Conservation (phyloP, 768 basidiomycete species). For the Trametes gibbosa region DNA sequence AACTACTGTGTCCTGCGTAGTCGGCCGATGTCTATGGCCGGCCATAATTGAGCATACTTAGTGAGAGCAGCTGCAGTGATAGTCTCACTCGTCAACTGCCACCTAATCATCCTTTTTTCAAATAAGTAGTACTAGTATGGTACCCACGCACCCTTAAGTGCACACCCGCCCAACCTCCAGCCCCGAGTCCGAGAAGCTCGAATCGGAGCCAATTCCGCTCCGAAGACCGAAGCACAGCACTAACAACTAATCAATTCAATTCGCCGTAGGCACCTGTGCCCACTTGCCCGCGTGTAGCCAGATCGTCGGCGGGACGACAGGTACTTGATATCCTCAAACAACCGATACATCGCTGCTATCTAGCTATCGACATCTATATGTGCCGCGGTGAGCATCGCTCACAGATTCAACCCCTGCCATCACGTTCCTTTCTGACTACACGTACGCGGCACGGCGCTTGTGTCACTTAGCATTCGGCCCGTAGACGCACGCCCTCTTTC, state of each 20-base stretch:
- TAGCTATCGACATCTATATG: background rate
- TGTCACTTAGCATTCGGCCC: constrained; percentile 5
- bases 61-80: background rate
- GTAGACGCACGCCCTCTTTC: background rate
- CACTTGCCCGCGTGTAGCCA: background rate
- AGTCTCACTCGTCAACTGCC: constrained; percentile 11
- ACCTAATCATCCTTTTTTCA: constrained; percentile 17
- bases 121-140: constrained; percentile 17
- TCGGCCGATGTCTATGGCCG: no score
- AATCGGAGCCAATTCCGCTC: background rate
- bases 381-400: background rate
- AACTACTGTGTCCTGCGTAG: no score
- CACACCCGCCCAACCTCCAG: background rate
- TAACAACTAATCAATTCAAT: no score
- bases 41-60: no score
- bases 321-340: background rate
- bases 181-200: background rate
- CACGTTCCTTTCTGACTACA: constrained; percentile 1
- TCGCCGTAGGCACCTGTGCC: background rate
- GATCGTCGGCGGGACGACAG: background rate
- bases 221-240: no score
- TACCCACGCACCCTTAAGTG: constrained; percentile 7
- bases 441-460: background rate
- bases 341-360: background rate
- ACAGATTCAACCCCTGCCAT: background rate